Conservation (phyloP, 116 monocot species). For the Cymodocea nodosa region DNA sequence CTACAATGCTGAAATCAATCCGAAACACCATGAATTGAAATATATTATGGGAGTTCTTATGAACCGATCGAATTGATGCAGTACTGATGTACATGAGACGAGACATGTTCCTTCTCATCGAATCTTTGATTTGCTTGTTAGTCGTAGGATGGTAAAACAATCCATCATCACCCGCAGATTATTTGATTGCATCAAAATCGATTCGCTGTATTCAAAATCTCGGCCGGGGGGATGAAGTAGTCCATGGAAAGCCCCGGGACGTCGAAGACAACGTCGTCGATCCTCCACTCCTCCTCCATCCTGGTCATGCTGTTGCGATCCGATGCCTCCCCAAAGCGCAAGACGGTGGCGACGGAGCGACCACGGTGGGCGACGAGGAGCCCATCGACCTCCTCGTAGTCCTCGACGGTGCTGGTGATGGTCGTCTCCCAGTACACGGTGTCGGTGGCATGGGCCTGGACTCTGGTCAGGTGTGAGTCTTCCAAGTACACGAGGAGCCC, state of each 20-base stretch:
- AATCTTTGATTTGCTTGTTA: no score
- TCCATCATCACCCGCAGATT: no score
- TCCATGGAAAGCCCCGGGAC: constrained; percentile 2
- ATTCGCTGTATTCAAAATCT: neutral
- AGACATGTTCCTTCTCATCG: no score
- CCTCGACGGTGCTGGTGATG: constrained; percentile 28
- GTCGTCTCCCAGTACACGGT: constrained; percentile 51
- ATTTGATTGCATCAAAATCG: no score
- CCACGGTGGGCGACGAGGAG: constrained; percentile 45
- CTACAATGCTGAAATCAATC: no score
- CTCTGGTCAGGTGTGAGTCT: constrained; percentile 41
- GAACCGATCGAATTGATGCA: no score
- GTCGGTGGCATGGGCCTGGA: constrained; percentile 18
- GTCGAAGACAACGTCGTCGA: constrained; percentile 3
- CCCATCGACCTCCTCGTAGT: constrained; percentile 39
- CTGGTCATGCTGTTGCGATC: constrained; percentile 22
- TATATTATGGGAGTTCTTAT: no score
- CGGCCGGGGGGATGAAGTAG: constrained; percentile 3
- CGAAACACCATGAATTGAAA: no score
- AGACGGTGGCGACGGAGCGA: constrained; percentile 38
- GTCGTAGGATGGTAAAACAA: no score
- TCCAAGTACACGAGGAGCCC: constrained; percentile 43
- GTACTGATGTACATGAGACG: no score
- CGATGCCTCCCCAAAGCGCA: constrained; percentile 40
- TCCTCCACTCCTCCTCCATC: constrained; percentile 21